These are phyloP conservation scores for Nakazawaea sp. DNA, from an alignment of 805 yeast genomes.

Conservation along the genomic window DNA sequence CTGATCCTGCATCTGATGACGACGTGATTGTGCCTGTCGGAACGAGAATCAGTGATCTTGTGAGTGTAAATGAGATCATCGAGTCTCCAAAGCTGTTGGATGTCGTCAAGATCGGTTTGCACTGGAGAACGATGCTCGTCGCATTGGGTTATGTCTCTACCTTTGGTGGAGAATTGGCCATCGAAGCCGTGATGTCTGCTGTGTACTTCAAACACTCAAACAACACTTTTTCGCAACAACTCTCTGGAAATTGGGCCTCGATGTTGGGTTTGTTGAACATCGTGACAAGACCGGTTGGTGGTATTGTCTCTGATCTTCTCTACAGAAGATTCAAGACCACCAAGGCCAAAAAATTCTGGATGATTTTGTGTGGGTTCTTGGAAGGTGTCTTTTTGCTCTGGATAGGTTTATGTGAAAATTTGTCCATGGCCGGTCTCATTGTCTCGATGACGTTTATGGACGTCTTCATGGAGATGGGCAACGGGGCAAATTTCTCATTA, in stretches of 20 bases:
- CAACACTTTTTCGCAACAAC: slow-evolving; percentile 15
- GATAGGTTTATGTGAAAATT: slow-evolving; percentile 24
- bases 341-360: slow-evolving; percentile 26
- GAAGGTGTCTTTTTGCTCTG: slow-evolving; percentile 27
- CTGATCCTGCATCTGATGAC: slow-evolving; percentile 2
- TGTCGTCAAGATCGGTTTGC: slow-evolving; percentile 15
- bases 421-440: slow-evolving; percentile 22
- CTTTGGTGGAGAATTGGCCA: slow-evolving; percentile 25
- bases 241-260: slow-evolving; percentile 25
- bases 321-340: slow-evolving; percentile 22
- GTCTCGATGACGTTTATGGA: slow-evolving; percentile 23
- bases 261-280: slow-evolving; percentile 25
- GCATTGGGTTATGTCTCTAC: slow-evolving; percentile 21
- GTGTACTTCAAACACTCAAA: slow-evolving; percentile 16
- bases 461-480: slow-evolving; percentile 30
- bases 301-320: slow-evolving; percentile 22
- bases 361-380: slow-evolving; percentile 21
- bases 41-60: slow-evolving; percentile 14
- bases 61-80: slow-evolving; percentile 19
- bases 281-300: slow-evolving; percentile 24
- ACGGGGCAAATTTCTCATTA: slow-evolving; percentile 29
- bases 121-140: slow-evolving; percentile 22
- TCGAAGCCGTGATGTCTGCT: slow-evolving; percentile 20
- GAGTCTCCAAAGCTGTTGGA: slow-evolving; percentile 18
- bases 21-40: slow-evolving; percentile 12